Conservation (phyloP, 2,329 filamentous ascomycete genomes). For the Parasarocladium wereldwijsianum region DNA sequence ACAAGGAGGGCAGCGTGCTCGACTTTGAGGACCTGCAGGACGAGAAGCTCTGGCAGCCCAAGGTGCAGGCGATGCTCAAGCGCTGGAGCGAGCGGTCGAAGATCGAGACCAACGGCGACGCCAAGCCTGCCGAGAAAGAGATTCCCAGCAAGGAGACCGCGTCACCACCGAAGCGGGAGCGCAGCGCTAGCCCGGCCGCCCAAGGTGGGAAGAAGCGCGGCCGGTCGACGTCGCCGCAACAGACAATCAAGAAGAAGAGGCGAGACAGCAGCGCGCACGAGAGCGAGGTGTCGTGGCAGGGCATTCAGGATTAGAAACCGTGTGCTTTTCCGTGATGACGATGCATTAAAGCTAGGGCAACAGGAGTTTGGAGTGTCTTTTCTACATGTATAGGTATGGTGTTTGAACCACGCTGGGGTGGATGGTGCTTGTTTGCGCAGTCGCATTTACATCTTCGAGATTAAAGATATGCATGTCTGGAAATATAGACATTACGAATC, state of each 20-base stretch:
- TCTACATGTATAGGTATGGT: too few relatives aligned
- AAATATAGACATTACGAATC: too few relatives aligned
- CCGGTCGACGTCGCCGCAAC: constrained; percentile 11
- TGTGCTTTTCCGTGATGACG: too few relatives aligned
- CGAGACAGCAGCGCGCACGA: too few relatives aligned
- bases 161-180: constrained; percentile 7
- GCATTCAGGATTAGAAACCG: constrained; percentile 20
- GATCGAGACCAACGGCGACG: constrained; percentile 6
- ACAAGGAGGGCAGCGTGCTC: constrained; percentile 50
- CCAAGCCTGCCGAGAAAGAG: constrained; percentile 10
- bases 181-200: constrained; percentile 5
- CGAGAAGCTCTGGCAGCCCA: constrained; percentile 69
- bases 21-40: constrained; percentile 68
- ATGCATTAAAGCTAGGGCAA: too few relatives aligned
- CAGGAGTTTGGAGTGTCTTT: too few relatives aligned
- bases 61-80: constrained; percentile 38
- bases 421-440: too few relatives aligned
- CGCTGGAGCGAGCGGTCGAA: constrained; percentile 22
- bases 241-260: constrained; percentile 4
- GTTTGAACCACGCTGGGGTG: too few relatives aligned
- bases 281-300: constrained; percentile 28
- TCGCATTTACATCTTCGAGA: too few relatives aligned
- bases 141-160: constrained; percentile 12
- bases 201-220: neutral
- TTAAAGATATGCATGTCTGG: too few relatives aligned